These are phyloP conservation scores for Botrytis hyacinthi DNA, from an alignment of 2,329 filamentous ascomycete genomes.

Conservation along the genomic window DNA sequence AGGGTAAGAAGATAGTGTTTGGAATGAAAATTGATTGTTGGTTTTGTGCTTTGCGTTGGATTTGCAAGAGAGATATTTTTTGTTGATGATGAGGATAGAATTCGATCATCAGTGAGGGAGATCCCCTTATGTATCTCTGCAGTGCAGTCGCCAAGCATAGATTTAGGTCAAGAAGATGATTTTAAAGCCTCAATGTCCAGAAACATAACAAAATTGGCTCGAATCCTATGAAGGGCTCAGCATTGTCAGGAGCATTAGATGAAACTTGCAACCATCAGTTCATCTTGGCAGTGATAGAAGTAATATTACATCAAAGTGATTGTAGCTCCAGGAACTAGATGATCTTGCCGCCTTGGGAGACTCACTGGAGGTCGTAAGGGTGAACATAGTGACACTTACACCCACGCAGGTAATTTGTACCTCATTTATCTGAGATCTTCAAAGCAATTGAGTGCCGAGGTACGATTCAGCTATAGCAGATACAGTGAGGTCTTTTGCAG, in stretches of 20 bases:
- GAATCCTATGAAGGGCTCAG: neutral
- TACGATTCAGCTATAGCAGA: neutral
- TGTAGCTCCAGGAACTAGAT: neutral
- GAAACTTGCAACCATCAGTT: neutral
- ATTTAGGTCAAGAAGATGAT: neutral
- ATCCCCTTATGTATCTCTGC: neutral
- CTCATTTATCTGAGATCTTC: neutral
- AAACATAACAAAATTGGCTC: neutral
- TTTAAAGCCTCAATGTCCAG: neutral
- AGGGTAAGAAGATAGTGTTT: neutral
- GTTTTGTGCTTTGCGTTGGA: neutral
- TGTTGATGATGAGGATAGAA: neutral
- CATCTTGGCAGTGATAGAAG: neutral
- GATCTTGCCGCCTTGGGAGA: neutral
- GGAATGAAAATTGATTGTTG: neutral
- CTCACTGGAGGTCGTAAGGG: too few species aligned
- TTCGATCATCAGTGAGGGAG: too few species aligned
- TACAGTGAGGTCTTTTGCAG: neutral
- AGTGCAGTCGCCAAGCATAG: neutral
- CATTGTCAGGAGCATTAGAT: too few species aligned
- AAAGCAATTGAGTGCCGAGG: neutral
- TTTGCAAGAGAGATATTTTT: neutral
- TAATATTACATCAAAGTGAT: neutral
- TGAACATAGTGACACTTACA: neutral
- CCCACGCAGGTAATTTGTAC: too few species aligned